These are phyloP conservation scores for Panicum hallii DNA, from an alignment of 202 grass and related monocot species.

Conservation along the genomic window DNA sequence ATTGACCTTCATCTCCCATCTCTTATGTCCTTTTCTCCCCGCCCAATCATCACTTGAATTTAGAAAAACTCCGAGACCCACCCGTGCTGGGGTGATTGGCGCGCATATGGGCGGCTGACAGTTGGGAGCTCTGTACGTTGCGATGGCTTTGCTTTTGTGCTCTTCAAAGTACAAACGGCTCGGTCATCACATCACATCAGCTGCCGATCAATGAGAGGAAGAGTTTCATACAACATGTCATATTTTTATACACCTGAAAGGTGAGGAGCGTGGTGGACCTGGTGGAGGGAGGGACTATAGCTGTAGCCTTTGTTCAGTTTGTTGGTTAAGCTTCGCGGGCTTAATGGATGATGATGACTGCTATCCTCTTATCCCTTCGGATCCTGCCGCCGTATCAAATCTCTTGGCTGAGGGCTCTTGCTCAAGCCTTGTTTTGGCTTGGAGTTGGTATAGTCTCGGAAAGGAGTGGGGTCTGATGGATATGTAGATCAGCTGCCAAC, in stretches of 20 bases:
- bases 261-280: conserved; percentile 39
- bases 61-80: background rate
- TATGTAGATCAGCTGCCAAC: background rate
- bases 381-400: background rate
- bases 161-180: background rate
- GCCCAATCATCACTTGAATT: conserved; percentile 30
- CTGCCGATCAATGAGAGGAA: background rate
- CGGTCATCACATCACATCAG: background rate
- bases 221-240: background rate
- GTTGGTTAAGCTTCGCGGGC: conserved; percentile 27
- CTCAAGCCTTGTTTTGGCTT: conserved; percentile 20
- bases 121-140: background rate
- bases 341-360: background rate
- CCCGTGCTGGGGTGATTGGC: conserved; percentile 3
- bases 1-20: conserved; percentile 18
- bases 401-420: conserved; percentile 6
- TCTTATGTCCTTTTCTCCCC: background rate
- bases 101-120: conserved; percentile 5
- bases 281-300: background rate
- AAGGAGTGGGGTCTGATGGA: background rate
- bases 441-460: background rate
- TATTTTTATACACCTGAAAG: conserved; percentile 17
- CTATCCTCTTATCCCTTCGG: conserved; percentile 35
- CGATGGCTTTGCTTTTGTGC: background rate
- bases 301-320: conserved; percentile 36